Conservation (phyloP, 1,139 yeast species). For the Magnusiomyces magnusii region DNA sequence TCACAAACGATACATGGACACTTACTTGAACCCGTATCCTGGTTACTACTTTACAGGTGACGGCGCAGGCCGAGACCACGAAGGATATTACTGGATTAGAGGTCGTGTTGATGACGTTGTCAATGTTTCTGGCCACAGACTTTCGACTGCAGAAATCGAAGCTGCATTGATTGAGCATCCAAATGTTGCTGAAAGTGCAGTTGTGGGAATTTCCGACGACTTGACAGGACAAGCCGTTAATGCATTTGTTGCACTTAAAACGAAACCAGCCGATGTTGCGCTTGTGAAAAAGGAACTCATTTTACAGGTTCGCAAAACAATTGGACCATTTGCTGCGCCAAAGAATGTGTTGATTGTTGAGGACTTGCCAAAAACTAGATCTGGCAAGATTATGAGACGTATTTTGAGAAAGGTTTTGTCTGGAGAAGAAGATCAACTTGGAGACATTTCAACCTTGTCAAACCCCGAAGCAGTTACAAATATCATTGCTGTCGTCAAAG, state of each 20-base stretch:
- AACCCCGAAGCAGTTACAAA: conserved; percentile 74
- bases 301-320: conserved; percentile 71
- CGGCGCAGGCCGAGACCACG: conserved; percentile 91
- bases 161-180: conserved; percentile 70
- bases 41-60: conserved; percentile 93
- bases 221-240: conserved; percentile 89
- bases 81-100: conserved; percentile 91
- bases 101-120: conserved; percentile 96
- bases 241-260: conserved; percentile 74
- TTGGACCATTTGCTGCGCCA: conserved; percentile 95
- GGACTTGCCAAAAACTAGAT: conserved; percentile 89
- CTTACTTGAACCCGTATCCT: conserved; percentile 84
- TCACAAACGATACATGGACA: conserved; percentile 75
- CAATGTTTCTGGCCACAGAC: conserved; percentile 86
- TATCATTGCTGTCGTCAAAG: conserved; percentile 42
- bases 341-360: conserved; percentile 70
- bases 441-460: conserved; percentile 78
- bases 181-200: conserved; percentile 79
- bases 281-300: conserved; percentile 70
- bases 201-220: conserved; percentile 81
- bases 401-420: conserved; percentile 78
- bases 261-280: conserved; percentile 27
- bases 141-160: conserved; percentile 88
- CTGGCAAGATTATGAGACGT: conserved; percentile 95
- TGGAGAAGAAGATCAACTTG: conserved; percentile 78